Evolutionary conservation across 2,329 filamentous ascomycete genomes (phyloP), one percentile per base, ranked within the genome.

Genomic region (Diplodia intermedia): DNA sequence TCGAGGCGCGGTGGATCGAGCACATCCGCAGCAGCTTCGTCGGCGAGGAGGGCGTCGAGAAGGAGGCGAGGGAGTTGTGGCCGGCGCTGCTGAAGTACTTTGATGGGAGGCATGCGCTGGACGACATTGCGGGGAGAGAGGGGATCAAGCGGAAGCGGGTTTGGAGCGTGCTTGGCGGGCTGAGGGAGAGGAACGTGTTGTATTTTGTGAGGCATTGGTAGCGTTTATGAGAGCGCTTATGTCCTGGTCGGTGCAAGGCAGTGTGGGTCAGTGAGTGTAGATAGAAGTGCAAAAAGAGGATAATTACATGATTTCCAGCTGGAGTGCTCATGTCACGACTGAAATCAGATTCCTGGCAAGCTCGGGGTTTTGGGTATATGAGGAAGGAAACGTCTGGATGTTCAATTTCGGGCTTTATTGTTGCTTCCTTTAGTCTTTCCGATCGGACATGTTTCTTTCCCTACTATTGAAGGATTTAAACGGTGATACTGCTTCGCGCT

Each of bases 121-220:
- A 99, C 81, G 89, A 94, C 73, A 91, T 99, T 71, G 88, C 91
- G 1, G 82, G 95, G n/a, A 86, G 90, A 68, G 93, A 97, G 80
- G 91, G 91, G 6, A 86, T 96, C 81, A 97, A 95, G 82, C 85
- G 93, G 68, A 96, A 94, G 80, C 77, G 82, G 52, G 84, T 88
- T 3, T 82, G 82, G 79, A 79, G 81, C 70, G 73, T 87, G 68
- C 78, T 88, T 38, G 80, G 76, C 52, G 90, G 91, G 72, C 85
- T 93, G 15, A 93, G 91, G 83, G 86, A 86, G 56, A 82, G 89
- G 71, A 90, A 92, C 75, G 86, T 90, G 78, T 75, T 82, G 69
- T 77, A 78, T 43, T 75, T 75, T 69, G 77, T 81, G 29, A 73
- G 79, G 70, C 79, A 80, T 71, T 81, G 79, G 79, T 81, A n/a